Evolutionary conservation across 768 basidiomycete genomes (phyloP).

Genomic region (Leucocoprinus leucothites): DNA sequence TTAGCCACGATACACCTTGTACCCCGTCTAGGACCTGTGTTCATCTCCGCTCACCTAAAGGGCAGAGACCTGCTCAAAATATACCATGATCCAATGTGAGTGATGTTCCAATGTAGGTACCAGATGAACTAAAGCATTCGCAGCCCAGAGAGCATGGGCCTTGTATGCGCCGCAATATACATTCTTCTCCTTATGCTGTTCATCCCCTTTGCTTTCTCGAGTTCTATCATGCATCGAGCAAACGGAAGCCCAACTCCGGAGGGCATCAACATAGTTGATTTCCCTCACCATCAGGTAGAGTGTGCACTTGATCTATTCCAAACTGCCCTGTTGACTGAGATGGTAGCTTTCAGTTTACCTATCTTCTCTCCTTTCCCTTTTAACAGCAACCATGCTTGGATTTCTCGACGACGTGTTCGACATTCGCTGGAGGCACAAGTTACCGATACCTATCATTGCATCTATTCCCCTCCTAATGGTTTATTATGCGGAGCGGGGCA

Average conservation of each 20-base stretch:
- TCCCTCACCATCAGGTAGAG: slow-evolving; percentile 75
- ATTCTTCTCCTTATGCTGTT: slow-evolving; percentile 86
- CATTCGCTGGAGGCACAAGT: slow-evolving; percentile 96
- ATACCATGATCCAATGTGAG: slow-evolving; percentile 69
- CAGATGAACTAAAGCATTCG: neutral
- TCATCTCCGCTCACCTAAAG: slow-evolving; percentile 77
- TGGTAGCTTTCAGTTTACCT: slow-evolving; percentile 85
- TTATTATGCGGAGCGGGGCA: slow-evolving; percentile 92
- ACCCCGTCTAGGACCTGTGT: slow-evolving; percentile 78
- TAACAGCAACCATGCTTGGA: slow-evolving; percentile 91
- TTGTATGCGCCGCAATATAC: slow-evolving; percentile 88
- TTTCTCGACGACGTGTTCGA: slow-evolving; percentile 98
- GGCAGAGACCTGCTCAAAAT: slow-evolving; percentile 88
- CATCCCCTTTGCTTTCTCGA: slow-evolving; percentile 93
- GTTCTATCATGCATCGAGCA: slow-evolving; percentile 51
- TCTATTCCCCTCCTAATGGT: slow-evolving; percentile 94
- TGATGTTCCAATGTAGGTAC: slow-evolving; percentile 3
- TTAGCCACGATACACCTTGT: slow-evolving; percentile 72
- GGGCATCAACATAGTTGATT: slow-evolving; percentile 64
- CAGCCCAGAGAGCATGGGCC: slow-evolving; percentile 93
- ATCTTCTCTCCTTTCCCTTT: slow-evolving; percentile 85
- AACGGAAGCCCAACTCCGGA: slow-evolving; percentile 43
- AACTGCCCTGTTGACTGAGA: neutral
- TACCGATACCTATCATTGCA: slow-evolving; percentile 95
- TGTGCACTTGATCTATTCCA: neutral